A percentile compares a stretch with the other conserved stretches of the same genome.
Conservation (phyloP, 129 eudicot species). For the Flaveria linearis region DNA sequence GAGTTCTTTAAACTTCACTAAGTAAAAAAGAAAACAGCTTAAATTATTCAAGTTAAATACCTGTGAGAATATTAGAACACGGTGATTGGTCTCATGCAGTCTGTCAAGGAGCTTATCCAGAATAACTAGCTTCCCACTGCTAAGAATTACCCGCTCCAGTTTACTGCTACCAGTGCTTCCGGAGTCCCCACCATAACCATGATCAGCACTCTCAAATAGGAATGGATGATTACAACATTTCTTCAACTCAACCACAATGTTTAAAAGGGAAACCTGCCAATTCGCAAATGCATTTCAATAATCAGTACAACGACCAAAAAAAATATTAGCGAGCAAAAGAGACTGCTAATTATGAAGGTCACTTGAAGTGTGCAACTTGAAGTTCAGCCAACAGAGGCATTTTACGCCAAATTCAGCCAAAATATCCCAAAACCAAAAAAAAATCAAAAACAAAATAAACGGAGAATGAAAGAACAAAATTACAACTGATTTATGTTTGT, state of each 20-base stretch:
- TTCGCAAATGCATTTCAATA: conserved; percentile 13
- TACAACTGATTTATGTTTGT: background rate
- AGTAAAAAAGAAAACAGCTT: background rate
- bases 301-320: background rate
- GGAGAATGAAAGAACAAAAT: no score
- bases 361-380: background rate
- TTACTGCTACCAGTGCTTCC: conserved; percentile 79
- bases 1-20: background rate
- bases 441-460: background rate
- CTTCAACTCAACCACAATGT: conserved; percentile 99
- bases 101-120: conserved; percentile 91
- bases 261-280: conserved; percentile 81
- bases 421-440: background rate
- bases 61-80: conserved; percentile 97
- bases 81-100: conserved; percentile 90
- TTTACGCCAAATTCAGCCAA: background rate
- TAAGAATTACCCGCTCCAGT: conserved; percentile 78
- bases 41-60: conserved; percentile 31
- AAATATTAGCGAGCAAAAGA: background rate
- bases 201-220: conserved; percentile 98
- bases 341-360: background rate
- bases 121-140: conserved; percentile 96
- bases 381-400: background rate
- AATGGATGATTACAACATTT: conserved; percentile 99
- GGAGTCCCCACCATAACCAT: conserved; percentile 97